Conservation (phyloP, 495 filamentous ascomycete species). For the Podospora pseudocomata region DNA sequence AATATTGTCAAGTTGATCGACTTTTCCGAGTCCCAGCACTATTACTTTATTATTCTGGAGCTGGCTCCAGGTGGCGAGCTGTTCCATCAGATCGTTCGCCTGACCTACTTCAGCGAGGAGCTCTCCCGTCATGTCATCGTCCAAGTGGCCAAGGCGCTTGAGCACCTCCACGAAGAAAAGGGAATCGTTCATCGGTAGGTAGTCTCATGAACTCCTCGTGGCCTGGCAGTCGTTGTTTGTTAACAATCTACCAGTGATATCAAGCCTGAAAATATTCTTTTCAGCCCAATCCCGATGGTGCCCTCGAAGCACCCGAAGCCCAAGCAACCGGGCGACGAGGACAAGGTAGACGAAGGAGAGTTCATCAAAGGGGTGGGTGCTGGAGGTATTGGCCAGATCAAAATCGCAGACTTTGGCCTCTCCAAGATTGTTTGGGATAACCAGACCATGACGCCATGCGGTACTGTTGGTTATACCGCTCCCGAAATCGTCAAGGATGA, state of each 20-base stretch:
- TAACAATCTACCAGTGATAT: conserved; percentile 67
- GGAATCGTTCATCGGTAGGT: conserved; percentile 94
- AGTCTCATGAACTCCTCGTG: background rate
- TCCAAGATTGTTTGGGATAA: conserved; percentile 98
- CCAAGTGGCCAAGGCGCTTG: conserved; percentile 88
- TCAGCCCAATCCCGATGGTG: conserved; percentile 77
- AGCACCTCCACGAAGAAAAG: conserved; percentile 90
- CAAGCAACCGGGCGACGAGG: conserved; percentile 80
- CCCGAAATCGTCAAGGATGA: conserved; percentile 99
- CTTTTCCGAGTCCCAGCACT: conserved; percentile 89
- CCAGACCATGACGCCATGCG: conserved; percentile 98
- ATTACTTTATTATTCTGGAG: conserved; percentile 96
- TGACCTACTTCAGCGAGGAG: conserved; percentile 98
- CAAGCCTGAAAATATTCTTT: conserved; percentile 96
- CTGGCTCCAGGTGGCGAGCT: conserved; percentile 93
- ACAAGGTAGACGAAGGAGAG: conserved; percentile 95
- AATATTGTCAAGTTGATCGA: conserved; percentile 91
- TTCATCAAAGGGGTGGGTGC: conserved; percentile 77
- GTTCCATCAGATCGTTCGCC: conserved; percentile 96
- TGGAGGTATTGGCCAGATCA: conserved; percentile 93
- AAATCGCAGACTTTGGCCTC: conserved; percentile 96
- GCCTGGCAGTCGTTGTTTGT: background rate
- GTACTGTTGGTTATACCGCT: conserved; percentile 97
- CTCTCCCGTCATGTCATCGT: conserved; percentile 89
- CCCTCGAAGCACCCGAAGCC: conserved; percentile 78